phyloP scores from a whole-genome alignment of 176 grass and related monocot species.

The Bonia amplexicaulis region DNA sequence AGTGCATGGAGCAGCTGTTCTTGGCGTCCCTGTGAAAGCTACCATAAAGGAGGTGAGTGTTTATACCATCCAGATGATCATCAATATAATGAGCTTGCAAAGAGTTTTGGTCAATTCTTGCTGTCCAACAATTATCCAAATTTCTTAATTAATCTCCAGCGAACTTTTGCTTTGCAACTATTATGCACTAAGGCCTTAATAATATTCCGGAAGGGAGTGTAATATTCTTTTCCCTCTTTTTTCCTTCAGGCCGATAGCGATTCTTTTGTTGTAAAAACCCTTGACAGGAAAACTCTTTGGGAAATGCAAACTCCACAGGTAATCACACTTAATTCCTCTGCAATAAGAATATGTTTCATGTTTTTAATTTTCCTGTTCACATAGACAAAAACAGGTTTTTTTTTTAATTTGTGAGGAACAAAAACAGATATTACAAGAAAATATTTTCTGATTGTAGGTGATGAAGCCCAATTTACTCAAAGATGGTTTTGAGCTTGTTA shows the following conservation, averaged over 20 bases:
- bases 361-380: neutral
- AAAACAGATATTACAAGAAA: neutral
- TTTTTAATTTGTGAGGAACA: neutral
- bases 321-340: neutral
- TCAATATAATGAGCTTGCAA: neutral
- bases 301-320: constrained; percentile 99
- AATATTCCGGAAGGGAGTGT: neutral
- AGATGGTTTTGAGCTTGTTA: constrained; percentile 92
- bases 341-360: neutral
- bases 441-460: constrained; percentile 49
- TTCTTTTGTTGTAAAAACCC: constrained; percentile 87
- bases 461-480: constrained; percentile 70
- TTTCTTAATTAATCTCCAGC: neutral
- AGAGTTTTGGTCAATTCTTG: neutral
- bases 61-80: neutral
- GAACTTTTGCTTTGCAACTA: neutral
- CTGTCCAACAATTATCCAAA: neutral
- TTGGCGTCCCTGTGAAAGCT: constrained; percentile 94
- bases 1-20: constrained; percentile 91
- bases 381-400: neutral
- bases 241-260: constrained; percentile 59
- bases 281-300: constrained; percentile 96
- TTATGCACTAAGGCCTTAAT: neutral
- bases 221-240: constrained; percentile 1
- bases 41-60: constrained; percentile 80